phyloP scores from a whole-genome alignment of 192 early-diverging fungal genomes.

The Jimgerdemannia flammicorona region DNA sequence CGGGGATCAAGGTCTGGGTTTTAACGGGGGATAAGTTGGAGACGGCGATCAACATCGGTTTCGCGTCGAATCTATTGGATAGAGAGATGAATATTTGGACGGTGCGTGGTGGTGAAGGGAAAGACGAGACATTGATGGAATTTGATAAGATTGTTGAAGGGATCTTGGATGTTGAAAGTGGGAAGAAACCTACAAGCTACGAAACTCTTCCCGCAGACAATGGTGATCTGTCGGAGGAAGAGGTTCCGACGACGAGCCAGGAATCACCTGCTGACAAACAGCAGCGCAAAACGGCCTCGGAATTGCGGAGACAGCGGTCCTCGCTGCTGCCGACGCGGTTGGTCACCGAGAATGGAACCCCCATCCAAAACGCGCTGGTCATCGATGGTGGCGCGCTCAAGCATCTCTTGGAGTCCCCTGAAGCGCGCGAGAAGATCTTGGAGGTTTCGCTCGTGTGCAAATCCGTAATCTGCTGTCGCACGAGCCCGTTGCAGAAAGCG shows the following conservation, averaged over 20 bases:
- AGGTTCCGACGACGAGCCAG: background rate
- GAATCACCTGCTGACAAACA: background rate
- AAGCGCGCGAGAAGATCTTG: constrained; percentile 55
- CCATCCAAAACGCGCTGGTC: constrained; percentile 61
- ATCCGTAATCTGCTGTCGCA: constrained; percentile 93
- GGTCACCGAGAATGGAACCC: background rate
- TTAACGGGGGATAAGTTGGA: constrained; percentile 98
- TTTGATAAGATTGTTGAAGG: constrained; percentile 1
- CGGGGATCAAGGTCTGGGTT: constrained; percentile 97
- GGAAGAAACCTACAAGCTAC: too few species aligned
- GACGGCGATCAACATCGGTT: constrained; percentile 98
- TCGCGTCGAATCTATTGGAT: constrained; percentile 71
- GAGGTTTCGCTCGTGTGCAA: constrained; percentile 69
- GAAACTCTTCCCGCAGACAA: background rate
- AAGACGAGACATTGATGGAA: constrained; percentile 9
- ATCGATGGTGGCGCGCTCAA: constrained; percentile 77
- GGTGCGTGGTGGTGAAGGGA: constrained; percentile 17
- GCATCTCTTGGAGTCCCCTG: constrained; percentile 44
- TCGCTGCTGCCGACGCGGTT: background rate
- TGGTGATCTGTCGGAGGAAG: background rate
- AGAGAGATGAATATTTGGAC: constrained; percentile 70
- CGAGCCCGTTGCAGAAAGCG: constrained; percentile 93
- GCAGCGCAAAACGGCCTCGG: background rate
- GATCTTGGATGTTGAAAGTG: background rate
- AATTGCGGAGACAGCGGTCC: background rate